Evolutionary conservation across 139 green algal species (phyloP), one percentile per base, ranked within the genome.

Genomic region (Yamagishiella unicocca): DNA sequence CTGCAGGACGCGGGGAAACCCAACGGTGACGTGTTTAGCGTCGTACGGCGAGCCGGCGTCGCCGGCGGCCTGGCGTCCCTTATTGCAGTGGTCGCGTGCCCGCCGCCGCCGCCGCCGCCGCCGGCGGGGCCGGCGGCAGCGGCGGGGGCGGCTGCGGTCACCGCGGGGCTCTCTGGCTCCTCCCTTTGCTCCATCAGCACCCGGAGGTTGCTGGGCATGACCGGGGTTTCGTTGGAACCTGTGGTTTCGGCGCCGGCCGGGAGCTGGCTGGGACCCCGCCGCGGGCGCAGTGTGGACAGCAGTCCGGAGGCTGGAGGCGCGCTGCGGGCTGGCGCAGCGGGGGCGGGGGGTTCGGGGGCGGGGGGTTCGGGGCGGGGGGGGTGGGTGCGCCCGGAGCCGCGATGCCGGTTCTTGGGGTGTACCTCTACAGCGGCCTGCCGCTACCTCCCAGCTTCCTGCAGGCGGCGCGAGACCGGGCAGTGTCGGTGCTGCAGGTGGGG

Each of bases 341-440:
- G n/a, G n/a, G n/a, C n/a, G n/a, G n/a, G n/a, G n/a, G n/a, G n/a
- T n/a, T n/a, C n/a, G n/a, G n/a, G n/a, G n/a, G n/a, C n/a, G n/a
- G n/a, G n/a, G n/a, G n/a, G n/a, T n/a, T n/a, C n/a, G n/a, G n/a
- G n/a, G n/a, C n/a, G n/a, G n/a, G n/a, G n/a, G n/a, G n/a, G n/a
- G n/a, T n/a, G n/a, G n/a, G n/a, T n/a, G n/a, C n/a, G n/a, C n/a
- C n/a, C n/a, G n/a, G n/a, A n/a, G n/a, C n/a, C n/a, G n/a, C n/a
- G n/a, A 17, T 61, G 50, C 61, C 61, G 2, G 61, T 29, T 31
- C 14, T 81, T 29, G 25, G 73, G 4, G 10, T 81, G 42, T 81
- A 81, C 43, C 10, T 81, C 12, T 81, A 64, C 42, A 81, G 73
- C 73, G 27, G 43, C 25, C 46, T 81, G 73, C 73, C 73, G 45